phyloP scores from a whole-genome alignment of 257 asterid genomes.

The Echites panduratus region DNA sequence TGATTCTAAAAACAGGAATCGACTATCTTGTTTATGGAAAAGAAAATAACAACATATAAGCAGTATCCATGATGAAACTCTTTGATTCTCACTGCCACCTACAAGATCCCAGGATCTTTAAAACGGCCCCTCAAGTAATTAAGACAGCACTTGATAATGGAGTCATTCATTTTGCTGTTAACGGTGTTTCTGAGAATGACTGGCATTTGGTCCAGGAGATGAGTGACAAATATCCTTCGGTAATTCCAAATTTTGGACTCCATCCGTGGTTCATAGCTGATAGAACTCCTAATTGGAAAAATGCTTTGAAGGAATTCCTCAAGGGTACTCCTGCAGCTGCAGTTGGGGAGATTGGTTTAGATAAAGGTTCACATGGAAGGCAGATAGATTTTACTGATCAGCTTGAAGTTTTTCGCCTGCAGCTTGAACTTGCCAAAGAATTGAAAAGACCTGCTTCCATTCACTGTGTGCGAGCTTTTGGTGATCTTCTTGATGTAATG shows the following conservation, averaged over 20 bases:
- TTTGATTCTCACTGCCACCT: conserved; percentile 95
- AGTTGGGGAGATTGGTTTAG: conserved; percentile 95
- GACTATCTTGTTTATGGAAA: background rate
- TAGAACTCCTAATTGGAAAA: conserved; percentile 70
- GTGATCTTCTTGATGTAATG: conserved; percentile 75
- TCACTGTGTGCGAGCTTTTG: conserved; percentile 91
- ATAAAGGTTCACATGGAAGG: conserved; percentile 71
- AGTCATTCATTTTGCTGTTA: conserved; percentile 73
- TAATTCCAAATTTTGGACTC: conserved; percentile 77
- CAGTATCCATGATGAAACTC: conserved; percentile 43
- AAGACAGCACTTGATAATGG: conserved; percentile 58
- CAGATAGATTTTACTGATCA: conserved; percentile 67
- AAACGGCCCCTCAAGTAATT: conserved; percentile 51
- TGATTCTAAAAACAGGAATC: background rate
- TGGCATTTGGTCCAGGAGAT: conserved; percentile 89
- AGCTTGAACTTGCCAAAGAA: conserved; percentile 82
- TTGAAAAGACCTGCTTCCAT: conserved; percentile 75
- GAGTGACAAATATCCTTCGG: conserved; percentile 52
- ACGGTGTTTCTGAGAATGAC: conserved; percentile 81
- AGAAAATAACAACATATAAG: background rate
- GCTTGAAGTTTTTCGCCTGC: conserved; percentile 63
- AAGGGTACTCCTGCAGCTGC: conserved; percentile 71
- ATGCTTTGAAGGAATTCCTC: conserved; percentile 51
- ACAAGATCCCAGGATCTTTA: conserved; percentile 68
- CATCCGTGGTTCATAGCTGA: conserved; percentile 81